Base-by-base conservation (phyloP, 768 basidiomycete species). In the Paxillus involutus region DNA sequence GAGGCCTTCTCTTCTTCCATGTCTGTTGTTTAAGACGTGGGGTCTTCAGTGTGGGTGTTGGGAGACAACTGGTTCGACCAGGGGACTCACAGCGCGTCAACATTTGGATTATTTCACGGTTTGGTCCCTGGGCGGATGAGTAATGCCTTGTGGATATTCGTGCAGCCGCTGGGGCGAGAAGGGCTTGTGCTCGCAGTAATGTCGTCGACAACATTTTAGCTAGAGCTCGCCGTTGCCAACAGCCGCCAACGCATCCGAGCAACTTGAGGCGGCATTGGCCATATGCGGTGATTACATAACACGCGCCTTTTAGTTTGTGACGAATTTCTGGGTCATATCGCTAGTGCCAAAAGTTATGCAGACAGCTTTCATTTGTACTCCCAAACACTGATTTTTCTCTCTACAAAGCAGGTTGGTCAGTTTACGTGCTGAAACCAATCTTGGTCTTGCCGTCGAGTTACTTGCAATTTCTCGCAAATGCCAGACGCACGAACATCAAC, bases 1-100 rank as follows among this genome's bases (percentile, higher is more conserved):
- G 69, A 70, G 7, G 58, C 44, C n/a, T 73, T 68, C 57, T 82
- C 82, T 16, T 75, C 73, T 44, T 75, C 63, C 64, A 75, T 73
- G 62, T 76, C 82, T 61, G 42, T 40, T 48, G 30, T 39, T 21
- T n/a, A 6, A 26, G 41, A 24, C 21, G 32, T 37, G 47, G 26
- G 26, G 35, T 33, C 41, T 45, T 56, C 9, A 59, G 53, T 24
- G 43, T 42, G 13, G 7, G 10, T 3, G 21, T 35, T 19, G 36
- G 32, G 11, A 17, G 19, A 45, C 14, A n/a, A 2, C 35, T 16
- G 24, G 24, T 16, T 45, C 41, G 40, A 44, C 41, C 19, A 13
- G 30, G 45, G 30, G 24, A 67, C 72, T 47, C 59, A 81, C 83
- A 73, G 62, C 65, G 69, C 42, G 70, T 64, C 53, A 84, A 61